Evolutionary conservation across 352 stramenopile species (phyloP).

Genomic region (Phytophthora kernoviae): DNA sequence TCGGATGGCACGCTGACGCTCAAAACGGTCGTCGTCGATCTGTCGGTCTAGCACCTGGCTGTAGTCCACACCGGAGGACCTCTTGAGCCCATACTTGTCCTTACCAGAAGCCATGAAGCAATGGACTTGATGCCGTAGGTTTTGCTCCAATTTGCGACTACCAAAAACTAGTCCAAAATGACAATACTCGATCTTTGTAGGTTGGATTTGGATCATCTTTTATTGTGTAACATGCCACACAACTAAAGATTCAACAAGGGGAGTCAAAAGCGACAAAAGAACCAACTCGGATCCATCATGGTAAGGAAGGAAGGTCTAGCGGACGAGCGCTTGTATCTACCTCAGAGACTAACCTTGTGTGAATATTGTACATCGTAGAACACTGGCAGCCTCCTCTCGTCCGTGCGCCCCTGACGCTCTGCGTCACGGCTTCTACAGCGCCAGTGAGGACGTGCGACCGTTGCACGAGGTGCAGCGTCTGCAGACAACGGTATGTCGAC

Average conservation of each 20-base stretch:
- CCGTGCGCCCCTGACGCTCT: constrained; percentile 82
- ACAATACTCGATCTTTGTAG: neutral
- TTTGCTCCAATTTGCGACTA: neutral
- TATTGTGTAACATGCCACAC: neutral
- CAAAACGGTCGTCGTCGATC: constrained; percentile 85
- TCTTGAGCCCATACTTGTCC: constrained; percentile 75
- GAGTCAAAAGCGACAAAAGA: constrained; percentile 3
- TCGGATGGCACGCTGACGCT: constrained; percentile 69
- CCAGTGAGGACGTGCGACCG: constrained; percentile 78
- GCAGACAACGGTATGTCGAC: constrained; percentile 64
- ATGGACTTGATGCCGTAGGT: neutral
- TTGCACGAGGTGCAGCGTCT: constrained; percentile 87
- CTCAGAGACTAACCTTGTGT: neutral
- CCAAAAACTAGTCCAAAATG: neutral
- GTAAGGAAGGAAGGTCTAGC: constrained; percentile 1
- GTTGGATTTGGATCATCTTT: neutral
- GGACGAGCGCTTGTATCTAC: neutral
- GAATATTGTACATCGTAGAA: constrained; percentile 39
- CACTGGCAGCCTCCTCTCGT: constrained; percentile 78
- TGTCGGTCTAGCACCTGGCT: constrained; percentile 79
- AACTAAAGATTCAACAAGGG: neutral
- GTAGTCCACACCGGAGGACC: constrained; percentile 86
- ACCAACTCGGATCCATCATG: constrained; percentile 3
- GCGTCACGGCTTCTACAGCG: constrained; percentile 84
- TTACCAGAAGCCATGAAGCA: constrained; percentile 23